Conservation (phyloP, 352 stramenopile genomes). For the Phytopythium kandeliae region DNA sequence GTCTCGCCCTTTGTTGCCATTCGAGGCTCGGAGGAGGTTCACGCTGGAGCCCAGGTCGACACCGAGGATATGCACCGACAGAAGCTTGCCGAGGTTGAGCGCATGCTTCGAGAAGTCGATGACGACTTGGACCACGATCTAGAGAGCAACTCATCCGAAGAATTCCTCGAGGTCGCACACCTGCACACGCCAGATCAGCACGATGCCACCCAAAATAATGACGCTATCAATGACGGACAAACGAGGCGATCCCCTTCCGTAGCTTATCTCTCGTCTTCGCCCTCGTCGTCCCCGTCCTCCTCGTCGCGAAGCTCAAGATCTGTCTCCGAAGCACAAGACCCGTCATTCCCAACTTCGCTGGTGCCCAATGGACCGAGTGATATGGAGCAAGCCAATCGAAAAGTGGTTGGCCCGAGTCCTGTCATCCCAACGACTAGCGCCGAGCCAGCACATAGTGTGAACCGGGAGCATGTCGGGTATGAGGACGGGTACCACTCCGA, state of each 20-base stretch:
- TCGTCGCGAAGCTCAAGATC: neutral
- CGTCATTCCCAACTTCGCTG: neutral
- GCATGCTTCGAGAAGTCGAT: conserved; percentile 17
- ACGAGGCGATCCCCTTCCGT: neutral
- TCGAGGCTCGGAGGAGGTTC: too few relatives aligned
- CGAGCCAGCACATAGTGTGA: neutral
- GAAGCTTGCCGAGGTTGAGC: conserved; percentile 15
- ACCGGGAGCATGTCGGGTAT: neutral
- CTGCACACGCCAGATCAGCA: conserved; percentile 4
- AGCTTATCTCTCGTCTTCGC: neutral
- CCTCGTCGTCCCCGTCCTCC: neutral
- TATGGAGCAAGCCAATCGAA: too few relatives aligned
- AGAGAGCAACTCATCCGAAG: conserved; percentile 27
- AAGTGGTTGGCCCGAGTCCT: neutral
- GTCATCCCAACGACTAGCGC: neutral
- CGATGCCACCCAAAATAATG: neutral
- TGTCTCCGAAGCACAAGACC: neutral
- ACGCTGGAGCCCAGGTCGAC: neutral
- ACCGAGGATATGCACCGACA: conserved; percentile 12
- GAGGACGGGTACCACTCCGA: conserved; percentile 20
- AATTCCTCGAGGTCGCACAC: conserved; percentile 23
- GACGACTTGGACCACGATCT: conserved; percentile 11
- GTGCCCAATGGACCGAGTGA: neutral
- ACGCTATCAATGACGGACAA: neutral
- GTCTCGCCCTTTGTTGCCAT: too few relatives aligned